Conservation (phyloP, 2,329 filamentous ascomycete genomes). For the Ascochyta lentis region DNA sequence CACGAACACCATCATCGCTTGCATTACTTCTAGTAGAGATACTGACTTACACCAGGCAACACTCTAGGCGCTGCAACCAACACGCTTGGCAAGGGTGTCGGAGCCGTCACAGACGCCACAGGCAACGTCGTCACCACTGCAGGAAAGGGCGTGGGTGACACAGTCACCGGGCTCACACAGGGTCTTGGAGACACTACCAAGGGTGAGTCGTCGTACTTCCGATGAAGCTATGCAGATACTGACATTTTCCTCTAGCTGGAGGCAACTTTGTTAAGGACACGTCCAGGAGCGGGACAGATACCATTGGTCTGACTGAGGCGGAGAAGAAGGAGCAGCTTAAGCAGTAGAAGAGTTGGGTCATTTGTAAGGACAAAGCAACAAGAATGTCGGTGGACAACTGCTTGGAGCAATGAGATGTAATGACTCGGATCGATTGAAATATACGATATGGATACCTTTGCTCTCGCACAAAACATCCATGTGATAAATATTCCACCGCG, state of each 20-base stretch:
- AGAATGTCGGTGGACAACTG: background rate
- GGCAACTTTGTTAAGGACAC: slow-evolving; percentile 40
- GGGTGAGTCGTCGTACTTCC: slow-evolving; percentile 21
- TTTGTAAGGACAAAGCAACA: background rate
- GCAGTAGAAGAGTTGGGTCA: slow-evolving; percentile 14
- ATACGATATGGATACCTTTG: too few species aligned
- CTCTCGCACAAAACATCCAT: too few species aligned
- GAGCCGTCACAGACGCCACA: slow-evolving; percentile 36
- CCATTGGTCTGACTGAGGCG: slow-evolving; percentile 23
- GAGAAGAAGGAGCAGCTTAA: slow-evolving; percentile 26
- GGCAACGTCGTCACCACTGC: slow-evolving; percentile 42
- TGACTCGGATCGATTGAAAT: too few species aligned
- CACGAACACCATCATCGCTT: background rate
- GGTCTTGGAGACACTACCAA: slow-evolving; percentile 47
- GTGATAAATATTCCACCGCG: too few species aligned
- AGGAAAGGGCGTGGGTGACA: slow-evolving; percentile 47
- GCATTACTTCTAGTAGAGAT: background rate
- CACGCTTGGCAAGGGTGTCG: slow-evolving; percentile 44
- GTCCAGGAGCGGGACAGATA: slow-evolving; percentile 34
- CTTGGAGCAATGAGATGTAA: background rate
- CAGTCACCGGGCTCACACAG: slow-evolving; percentile 42
- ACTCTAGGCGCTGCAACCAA: slow-evolving; percentile 43
- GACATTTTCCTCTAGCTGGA: slow-evolving; percentile 27
- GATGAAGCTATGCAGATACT: slow-evolving; percentile 2
- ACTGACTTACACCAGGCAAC: slow-evolving; percentile 34